Conservation (phyloP, 495 filamentous ascomycete genomes). For the Aspergillus conjunctus region DNA sequence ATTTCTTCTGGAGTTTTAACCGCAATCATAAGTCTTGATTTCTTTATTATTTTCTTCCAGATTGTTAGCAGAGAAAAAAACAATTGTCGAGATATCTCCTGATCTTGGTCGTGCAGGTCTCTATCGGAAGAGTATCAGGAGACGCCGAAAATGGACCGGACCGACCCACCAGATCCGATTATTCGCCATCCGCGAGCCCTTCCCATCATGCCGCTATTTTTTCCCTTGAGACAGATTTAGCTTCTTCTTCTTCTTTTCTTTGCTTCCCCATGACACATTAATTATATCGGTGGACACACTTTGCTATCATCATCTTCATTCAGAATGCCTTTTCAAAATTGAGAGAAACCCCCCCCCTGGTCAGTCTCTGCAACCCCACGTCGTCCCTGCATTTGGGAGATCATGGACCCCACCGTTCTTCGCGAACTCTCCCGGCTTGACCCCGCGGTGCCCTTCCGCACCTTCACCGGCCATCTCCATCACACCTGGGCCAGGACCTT, state of each 20-base stretch:
- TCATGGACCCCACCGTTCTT: constrained; percentile 52
- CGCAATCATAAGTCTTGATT: neutral
- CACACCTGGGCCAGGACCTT: constrained; percentile 97
- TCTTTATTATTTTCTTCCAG: neutral
- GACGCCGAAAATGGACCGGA: constrained; percentile 3
- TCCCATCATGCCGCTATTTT: constrained; percentile 9
- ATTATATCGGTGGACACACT: neutral
- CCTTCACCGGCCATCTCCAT: constrained; percentile 69
- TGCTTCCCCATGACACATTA: neutral
- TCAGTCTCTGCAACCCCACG: neutral
- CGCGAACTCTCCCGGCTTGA: constrained; percentile 59
- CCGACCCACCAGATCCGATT: constrained; percentile 1
- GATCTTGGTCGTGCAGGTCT: too few relatives aligned
- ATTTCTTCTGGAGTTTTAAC: neutral
- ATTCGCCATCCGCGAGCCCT: constrained; percentile 7
- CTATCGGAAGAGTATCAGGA: neutral
- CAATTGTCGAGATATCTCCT: too few relatives aligned
- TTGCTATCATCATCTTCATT: neutral
- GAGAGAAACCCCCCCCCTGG: neutral
- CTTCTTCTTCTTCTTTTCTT: neutral
- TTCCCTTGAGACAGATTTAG: neutral
- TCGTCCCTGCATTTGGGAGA: constrained; percentile 26
- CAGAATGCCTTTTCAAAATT: neutral
- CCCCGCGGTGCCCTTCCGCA: constrained; percentile 72
- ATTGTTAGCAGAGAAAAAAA: neutral